Base-by-base conservation (phyloP, 2,329 filamentous ascomycete species). In the Alternaria sp. region DNA sequence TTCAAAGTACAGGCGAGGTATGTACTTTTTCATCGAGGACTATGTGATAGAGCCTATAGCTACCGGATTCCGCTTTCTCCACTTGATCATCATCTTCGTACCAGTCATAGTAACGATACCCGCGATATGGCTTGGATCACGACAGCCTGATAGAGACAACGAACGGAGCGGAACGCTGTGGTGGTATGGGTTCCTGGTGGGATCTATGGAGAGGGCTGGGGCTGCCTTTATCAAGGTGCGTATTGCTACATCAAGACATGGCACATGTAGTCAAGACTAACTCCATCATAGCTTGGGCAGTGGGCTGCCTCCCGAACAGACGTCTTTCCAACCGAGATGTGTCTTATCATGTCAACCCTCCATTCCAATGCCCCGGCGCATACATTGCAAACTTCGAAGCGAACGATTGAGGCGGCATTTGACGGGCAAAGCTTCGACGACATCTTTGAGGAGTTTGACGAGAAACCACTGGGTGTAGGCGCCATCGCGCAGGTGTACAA, bases 401-500 rank as follows among this genome's bases (percentile, higher is more conserved):
- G 83, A 64, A 98, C 88, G 3, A 89, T 99, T 26, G 85, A 88
- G 66, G 86, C 87, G 34, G 93, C 95, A 0, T 99, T 99, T 72
- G 87, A 88, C 57, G 92, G 90, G 1, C 85, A 90, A 54, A 70
- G 79, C 0, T 97, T 99, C 65, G 88, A 94, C 11, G 91, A 96
- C 5, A 97, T 99, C 59, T 99, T 99, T 69, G 92, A 96, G 29
- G 95, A 98, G 75, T 99, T 99, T 67, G 85, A 97, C 28, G 91
- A 96, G 78, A 87, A 83, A 66, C 95, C 95, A 0, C 81, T 99
- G 0, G 95, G 95, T 1, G 94, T 98, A 0, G 95, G 95, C 10
- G 95, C 95, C 29, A 98, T 99, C 69, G 95, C 95, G 0, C 95
- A 99, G 76, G 95, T 98, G 3, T 99, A 99, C 84, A 96, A 92